Base-by-base conservation (phyloP, 129 eudicot species). In the Flaveria brownii region DNA sequence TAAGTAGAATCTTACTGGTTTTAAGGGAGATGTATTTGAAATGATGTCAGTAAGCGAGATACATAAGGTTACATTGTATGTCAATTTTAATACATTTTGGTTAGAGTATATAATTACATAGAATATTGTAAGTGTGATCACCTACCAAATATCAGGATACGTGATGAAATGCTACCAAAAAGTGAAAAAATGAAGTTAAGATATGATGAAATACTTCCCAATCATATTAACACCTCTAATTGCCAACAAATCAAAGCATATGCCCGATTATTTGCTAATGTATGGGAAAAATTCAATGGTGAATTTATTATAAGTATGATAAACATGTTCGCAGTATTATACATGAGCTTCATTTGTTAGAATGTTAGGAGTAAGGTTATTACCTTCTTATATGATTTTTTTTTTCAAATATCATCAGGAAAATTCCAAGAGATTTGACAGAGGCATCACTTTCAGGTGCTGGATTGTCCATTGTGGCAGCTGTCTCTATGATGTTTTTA, bases 391-490 rank as follows among this genome's bases (percentile, higher is more conserved):
- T 45, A 33, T 39, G 46, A 56, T 65, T 18, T 61, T 30, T 43
- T 11, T 52, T 57, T 66, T 30, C 16, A 52, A 9, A 17, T 68
- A 26, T 73, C 36, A 9, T 20, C 96, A 93, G 98, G 78, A 93
- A 93, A 85, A 93, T 93, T 71, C 98, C 98, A 51, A 77, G 98
- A 81, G 98, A 93, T 85, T 88, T 93, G 83, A 93, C 98, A 18
- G 98, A 93, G 78, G 98, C 98, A 67, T 90, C 98, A 71, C 85
- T 93, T 36, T 88, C 98, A 67, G 98, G 98, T 78, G 98, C 97
- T 68, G 96, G 98, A 72, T 81, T 93, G 84, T 93, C 98, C 56
- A 84, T 93, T 49, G 45, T 88, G 71, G 98, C 98, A 28, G 97
- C 98, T 63, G 65, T 90, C 26, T 73, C 82, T 70, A 93, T 93